A percentile compares a stretch with the other conserved stretches of the same genome.
Evolutionary conservation across 768 basidiomycete genomes (phyloP).

Genomic region (Hygrocybe punicea): DNA sequence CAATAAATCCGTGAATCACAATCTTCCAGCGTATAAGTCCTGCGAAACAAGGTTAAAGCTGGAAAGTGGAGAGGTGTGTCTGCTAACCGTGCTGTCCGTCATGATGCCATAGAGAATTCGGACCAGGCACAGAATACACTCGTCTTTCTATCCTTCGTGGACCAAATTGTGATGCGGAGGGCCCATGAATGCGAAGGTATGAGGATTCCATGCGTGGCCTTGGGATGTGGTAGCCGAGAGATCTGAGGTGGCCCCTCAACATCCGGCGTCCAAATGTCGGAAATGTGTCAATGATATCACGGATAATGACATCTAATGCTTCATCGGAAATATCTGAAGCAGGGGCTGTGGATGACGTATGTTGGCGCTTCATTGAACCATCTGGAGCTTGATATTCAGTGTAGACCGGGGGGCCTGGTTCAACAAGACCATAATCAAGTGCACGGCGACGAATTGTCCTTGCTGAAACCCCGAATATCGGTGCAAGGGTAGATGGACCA

Average conservation of each 20-base stretch:
- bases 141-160: slow-evolving; percentile 21
- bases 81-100: slow-evolving; percentile 28
- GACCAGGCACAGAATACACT: slow-evolving; percentile 33
- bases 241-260: slow-evolving; percentile 21
- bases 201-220: slow-evolving; percentile 13
- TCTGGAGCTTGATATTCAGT: slow-evolving; percentile 5
- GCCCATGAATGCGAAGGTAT: slow-evolving; percentile 20
- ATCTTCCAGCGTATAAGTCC: slow-evolving; percentile 37
- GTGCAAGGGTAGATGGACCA: slow-evolving; percentile 14
- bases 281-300: slow-evolving; percentile 20
- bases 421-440: slow-evolving; percentile 19
- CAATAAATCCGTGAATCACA: slow-evolving; percentile 42
- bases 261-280: slow-evolving; percentile 26
- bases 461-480: slow-evolving; percentile 11
- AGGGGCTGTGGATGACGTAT: slow-evolving; percentile 8
- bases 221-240: slow-evolving; percentile 20
- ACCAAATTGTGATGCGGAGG: slow-evolving; percentile 21
- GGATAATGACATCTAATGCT: slow-evolving; percentile 20
- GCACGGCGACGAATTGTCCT: slow-evolving; percentile 19
- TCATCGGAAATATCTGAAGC: slow-evolving; percentile 20
- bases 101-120: slow-evolving; percentile 27
- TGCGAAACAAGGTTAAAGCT: slow-evolving; percentile 24
- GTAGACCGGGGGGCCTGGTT: slow-evolving; percentile 20
- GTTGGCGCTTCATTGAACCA: slow-evolving; percentile 10
- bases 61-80: slow-evolving; percentile 8